Conservation (phyloP, 192 early-diverging fungal species). For the Jimgerdemannia lactiflua region DNA sequence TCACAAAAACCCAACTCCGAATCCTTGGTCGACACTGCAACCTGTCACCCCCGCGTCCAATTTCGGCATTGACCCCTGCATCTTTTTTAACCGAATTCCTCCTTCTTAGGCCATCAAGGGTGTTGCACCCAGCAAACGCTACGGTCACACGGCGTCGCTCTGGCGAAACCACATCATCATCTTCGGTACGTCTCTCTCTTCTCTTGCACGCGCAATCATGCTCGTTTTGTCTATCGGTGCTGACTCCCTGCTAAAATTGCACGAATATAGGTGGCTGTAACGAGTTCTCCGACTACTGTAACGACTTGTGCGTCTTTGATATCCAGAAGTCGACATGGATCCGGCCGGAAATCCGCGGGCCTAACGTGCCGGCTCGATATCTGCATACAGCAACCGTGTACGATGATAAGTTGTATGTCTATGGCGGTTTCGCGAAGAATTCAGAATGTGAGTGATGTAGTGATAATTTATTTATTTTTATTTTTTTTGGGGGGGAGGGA, state of each 20-base stretch:
- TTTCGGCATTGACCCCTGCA: too few relatives aligned
- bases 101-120: conserved; percentile 42
- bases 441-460: conserved; percentile 47
- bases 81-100: too few relatives aligned
- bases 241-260: not conserved
- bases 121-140: conserved; percentile 48
- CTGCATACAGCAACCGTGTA: conserved; percentile 57
- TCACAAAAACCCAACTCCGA: too few relatives aligned
- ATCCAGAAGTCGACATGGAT: conserved; percentile 49
- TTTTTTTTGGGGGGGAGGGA: too few relatives aligned
- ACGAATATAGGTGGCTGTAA: conserved; percentile 44
- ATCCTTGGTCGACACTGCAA: too few relatives aligned
- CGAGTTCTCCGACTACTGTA: conserved; percentile 47
- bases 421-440: conserved; percentile 56
- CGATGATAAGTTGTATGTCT: conserved; percentile 57
- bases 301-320: conserved; percentile 58
- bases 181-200: conserved; percentile 36
- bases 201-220: too few relatives aligned
- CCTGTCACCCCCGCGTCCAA: too few relatives aligned
- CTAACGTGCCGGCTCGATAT: conserved; percentile 44
- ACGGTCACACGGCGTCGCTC: conserved; percentile 53
- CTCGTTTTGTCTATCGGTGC: not conserved
- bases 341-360: conserved; percentile 45
- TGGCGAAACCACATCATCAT: conserved; percentile 53
- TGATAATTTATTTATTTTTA: too few relatives aligned